Evolutionary conservation across 2,329 filamentous ascomycete genomes (phyloP), one percentile per base, ranked within the genome.

Genomic region (Huntiella abstrusa): DNA sequence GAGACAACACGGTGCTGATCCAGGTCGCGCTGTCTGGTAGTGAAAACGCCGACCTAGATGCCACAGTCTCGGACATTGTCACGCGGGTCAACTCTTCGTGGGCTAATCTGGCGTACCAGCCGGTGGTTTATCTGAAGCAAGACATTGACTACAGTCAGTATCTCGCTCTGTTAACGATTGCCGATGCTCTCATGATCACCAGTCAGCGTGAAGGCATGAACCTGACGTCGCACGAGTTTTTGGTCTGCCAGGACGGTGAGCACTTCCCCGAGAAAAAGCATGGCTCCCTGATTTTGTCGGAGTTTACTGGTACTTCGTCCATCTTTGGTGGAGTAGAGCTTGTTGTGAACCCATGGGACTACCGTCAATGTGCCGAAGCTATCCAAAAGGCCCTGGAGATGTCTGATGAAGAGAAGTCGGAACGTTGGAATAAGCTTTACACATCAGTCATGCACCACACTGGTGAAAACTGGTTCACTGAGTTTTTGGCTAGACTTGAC

Each of bases 191-290:
- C 43, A 91, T 95, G 75, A 91, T 96, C 56, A 92, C 88, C 2
- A 92, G 85, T 58, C 77, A 96, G 55, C 84, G 91, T 45, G 88
- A 96, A 60, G 88, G 88, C 52, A 96, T 96, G 91, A 96, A 95
- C 58, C 64, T 96, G 47, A 95, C 88, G 0, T 87, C 83, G 4
- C 91, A 96, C 58, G 88, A 96, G 59, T 96, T 86, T 57, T 73
- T 95, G 33, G 83, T 84, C 53, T 95, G 87, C 57, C 88, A 96
- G 58, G 88, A 96, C 56, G 87, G 87, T 36, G 74, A 73, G 53
- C 69, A 71, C 44, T 64, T 74, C 51, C 67, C 70, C 2, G 66
- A 77, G 48, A 86, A 86, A 64, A 87, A 84, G 61, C 77, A 91
- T 56, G 85, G 85, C 2, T 87, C 86, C 1, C 69, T 96, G 38